Conservation (phyloP, 768 basidiomycete genomes). For the Kwoniella botswanensis region DNA sequence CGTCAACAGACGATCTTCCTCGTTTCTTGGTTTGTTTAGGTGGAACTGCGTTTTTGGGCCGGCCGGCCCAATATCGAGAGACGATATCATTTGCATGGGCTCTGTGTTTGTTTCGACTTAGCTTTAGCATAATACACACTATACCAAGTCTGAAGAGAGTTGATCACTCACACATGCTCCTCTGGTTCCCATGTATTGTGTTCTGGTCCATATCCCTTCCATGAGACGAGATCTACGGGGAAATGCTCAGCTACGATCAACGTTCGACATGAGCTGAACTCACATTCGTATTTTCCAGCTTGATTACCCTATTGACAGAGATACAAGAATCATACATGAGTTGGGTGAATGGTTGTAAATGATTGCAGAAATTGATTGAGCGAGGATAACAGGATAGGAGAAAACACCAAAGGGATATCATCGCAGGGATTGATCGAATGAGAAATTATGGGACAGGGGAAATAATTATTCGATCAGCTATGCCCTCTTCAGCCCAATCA, state of each 20-base stretch:
- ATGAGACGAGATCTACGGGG: conserved; percentile 48
- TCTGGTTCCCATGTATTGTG: conserved; percentile 56
- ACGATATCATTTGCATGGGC: conserved; percentile 46
- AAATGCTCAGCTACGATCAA: background rate
- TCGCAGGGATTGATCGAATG: no score
- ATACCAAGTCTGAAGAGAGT: background rate
- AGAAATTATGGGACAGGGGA: no score
- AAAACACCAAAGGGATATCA: no score
- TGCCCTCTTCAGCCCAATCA: no score
- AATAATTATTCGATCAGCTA: no score
- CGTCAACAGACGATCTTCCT: conserved; percentile 17
- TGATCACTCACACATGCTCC: conserved; percentile 48
- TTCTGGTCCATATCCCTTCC: conserved; percentile 56
- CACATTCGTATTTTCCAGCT: conserved; percentile 29
- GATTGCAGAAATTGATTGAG: no score
- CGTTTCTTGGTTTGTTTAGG: conserved; percentile 20
- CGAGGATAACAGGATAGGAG: no score
- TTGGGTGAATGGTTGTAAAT: no score
- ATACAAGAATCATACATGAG: background rate
- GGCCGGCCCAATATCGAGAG: conserved; percentile 44
- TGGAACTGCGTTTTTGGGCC: conserved; percentile 32
- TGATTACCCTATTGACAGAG: conserved; percentile 2
- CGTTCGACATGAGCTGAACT: conserved; percentile 36
- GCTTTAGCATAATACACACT: background rate
- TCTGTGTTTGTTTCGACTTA: background rate